These are phyloP conservation scores for Ichthyophthirius multifiliis DNA, from an alignment of 169 alveolate genomes.

Conservation along the genomic window DNA sequence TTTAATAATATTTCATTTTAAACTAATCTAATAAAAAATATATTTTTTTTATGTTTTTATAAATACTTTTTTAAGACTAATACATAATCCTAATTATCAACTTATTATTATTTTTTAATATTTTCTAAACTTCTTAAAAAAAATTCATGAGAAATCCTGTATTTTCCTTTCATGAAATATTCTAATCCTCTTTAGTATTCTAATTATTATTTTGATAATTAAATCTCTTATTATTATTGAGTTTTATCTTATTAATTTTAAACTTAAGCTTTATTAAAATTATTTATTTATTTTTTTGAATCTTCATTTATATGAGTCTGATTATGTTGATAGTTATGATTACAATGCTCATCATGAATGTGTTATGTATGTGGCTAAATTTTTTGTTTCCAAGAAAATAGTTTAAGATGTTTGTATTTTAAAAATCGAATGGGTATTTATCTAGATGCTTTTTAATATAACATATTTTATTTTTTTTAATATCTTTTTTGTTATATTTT, in stretches of 20 bases:
- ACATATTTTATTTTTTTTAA: too few relatives aligned
- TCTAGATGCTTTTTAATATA: too few relatives aligned
- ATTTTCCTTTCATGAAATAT: constrained; percentile 18
- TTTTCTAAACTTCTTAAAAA: constrained; percentile 10
- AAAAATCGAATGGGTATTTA: too few relatives aligned
- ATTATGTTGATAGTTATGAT: neutral
- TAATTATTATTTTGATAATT: neutral
- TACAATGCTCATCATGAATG: neutral
- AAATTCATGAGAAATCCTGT: constrained; percentile 31
- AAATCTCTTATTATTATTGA: neutral
- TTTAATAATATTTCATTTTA: neutral
- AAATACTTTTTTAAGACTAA: constrained; percentile 24
- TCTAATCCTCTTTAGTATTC: constrained; percentile 21
- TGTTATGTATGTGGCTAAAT: too few relatives aligned
- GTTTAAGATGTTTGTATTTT: too few relatives aligned
- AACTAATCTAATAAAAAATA: constrained; percentile 7
- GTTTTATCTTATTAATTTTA: neutral
- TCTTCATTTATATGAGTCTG: neutral
- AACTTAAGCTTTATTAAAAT: neutral
- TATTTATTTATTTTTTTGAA: too few relatives aligned
- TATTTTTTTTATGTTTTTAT: neutral
- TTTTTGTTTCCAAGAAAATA: too few relatives aligned
- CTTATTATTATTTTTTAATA: neutral
- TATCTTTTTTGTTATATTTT: too few relatives aligned
- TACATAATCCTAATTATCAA: neutral